Percentiles rank a stretch among this genome's conserved stretches.
Evolutionary conservation across 78 protist genomes (phyloP).

Genomic region (Carpediemonas membranifera): DNA sequence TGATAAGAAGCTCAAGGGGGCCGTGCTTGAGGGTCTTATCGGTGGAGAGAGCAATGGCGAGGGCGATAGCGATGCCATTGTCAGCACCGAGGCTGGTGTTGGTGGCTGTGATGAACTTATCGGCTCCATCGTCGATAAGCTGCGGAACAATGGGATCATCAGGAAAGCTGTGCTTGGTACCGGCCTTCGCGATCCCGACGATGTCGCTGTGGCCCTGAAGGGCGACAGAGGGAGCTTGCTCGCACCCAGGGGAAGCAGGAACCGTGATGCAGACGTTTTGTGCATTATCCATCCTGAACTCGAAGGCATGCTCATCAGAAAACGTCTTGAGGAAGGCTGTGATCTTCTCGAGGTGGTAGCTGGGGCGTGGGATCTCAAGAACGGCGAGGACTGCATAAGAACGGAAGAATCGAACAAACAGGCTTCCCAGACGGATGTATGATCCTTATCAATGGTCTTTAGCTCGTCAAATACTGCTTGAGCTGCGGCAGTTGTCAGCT

Average conservation of each 20-base stretch:
- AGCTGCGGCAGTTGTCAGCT: too few species aligned
- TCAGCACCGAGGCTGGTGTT: background rate
- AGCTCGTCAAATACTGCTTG: too few species aligned
- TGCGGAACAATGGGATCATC: conserved; percentile 7
- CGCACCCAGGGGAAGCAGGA: background rate
- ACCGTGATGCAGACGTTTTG: conserved; percentile 11
- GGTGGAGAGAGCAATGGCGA: background rate
- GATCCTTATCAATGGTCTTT: too few species aligned
- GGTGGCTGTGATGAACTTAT: conserved; percentile 1
- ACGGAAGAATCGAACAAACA: too few species aligned
- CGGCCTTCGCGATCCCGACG: conserved; percentile 7
- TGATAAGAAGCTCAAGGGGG: background rate
- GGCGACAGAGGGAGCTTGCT: background rate
- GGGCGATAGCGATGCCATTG: background rate
- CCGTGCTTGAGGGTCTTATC: background rate
- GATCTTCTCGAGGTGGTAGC: background rate
- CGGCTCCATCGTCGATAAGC: background rate
- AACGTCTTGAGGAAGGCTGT: too few species aligned
- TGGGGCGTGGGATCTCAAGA: conserved; percentile 1
- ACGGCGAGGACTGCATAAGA: background rate
- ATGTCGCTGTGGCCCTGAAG: conserved; percentile 27
- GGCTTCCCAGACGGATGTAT: too few species aligned
- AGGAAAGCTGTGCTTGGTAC: background rate
- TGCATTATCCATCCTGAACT: background rate
- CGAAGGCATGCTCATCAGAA: background rate